These are phyloP conservation scores for Globisporangium nagaii DNA, from an alignment of 352 stramenopile genomes.

Conservation along the genomic window DNA sequence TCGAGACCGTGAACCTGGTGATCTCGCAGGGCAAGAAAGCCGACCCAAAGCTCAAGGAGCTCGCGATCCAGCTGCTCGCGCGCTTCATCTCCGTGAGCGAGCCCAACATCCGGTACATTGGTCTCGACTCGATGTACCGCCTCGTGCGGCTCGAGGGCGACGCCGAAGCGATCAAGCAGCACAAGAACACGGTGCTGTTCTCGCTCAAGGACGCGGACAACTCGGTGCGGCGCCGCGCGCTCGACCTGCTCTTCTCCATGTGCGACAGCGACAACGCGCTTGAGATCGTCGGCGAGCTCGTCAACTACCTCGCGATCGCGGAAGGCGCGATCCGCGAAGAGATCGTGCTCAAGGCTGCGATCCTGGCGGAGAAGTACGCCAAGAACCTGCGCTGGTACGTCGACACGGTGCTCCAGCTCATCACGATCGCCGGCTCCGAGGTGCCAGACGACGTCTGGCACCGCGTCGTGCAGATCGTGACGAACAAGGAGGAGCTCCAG, in stretches of 20 bases:
- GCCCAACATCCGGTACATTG: conserved; percentile 97
- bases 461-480: conserved; percentile 98
- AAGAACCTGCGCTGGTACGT: conserved; percentile 95
- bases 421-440: conserved; percentile 91
- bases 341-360: conserved; percentile 98
- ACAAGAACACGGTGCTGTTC: conserved; percentile 94
- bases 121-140: conserved; percentile 95
- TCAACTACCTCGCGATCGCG: conserved; percentile 92
- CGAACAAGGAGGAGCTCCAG: conserved; percentile 96
- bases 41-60: conserved; percentile 84
- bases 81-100: conserved; percentile 97
- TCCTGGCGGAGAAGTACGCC: conserved; percentile 97
- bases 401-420: conserved; percentile 97
- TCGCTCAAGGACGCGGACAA: conserved; percentile 97
- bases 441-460: conserved; percentile 97
- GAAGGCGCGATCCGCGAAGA: conserved; percentile 92
- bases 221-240: conserved; percentile 91
- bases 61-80: conserved; percentile 91
- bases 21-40: conserved; percentile 89
- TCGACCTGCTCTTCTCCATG: conserved; percentile 98
- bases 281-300: conserved; percentile 94
- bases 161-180: conserved; percentile 88
- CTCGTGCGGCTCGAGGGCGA: conserved; percentile 88
- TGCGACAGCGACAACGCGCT: conserved; percentile 95
- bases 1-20: conserved; percentile 97